Evolutionary conservation across 2,329 filamentous ascomycete genomes (phyloP), one percentile per base, ranked within the genome.

Genomic region (Colletotrichum sp.): DNA sequence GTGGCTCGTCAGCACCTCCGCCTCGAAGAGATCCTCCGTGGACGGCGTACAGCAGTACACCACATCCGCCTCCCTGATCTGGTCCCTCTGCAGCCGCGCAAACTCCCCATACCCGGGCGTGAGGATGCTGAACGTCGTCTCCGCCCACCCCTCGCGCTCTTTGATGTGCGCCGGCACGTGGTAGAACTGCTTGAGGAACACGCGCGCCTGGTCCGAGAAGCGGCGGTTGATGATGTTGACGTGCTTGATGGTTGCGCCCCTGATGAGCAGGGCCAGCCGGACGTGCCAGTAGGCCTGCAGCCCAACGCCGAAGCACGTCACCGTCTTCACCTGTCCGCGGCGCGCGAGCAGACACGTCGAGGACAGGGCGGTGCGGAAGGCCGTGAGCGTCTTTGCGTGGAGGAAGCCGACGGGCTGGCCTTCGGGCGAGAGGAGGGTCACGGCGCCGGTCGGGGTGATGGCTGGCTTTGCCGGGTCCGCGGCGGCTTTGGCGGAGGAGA

Each of bases 231-330:
- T 93, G 80, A 98, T 93, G 85, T 96, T 93, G 64, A 98, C 90
- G 74, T 94, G 91, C 80, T 93, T 93, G 79, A 98, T 93, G 25
- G 95, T 94, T 61, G 86, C 71, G 3, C 91, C 91, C 27, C 90
- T 93, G 66, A 97, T 89, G 78, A 96, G 89, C 13, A 98, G 89
- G 1, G 96, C 93, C 6, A 98, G 90, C 1, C 96, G 93, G 59
- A 98, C 92, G 83, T 98, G 96, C 96, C 96, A 98, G 86, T 96
- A 98, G 15, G 96, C 96, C 86, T 98, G 96, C 79, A 94, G 92
- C 61, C 96, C 96, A 39, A 94, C 93, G 28, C 96, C 96, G 83
- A 98, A 98, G 69, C 98, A 93, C 16, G 94, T 93, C 13, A 98
- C 82, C 16, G 93, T 95, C 81, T 93, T 93, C 57, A 98, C 93